A percentile compares a stretch with the other conserved stretches of the same genome.
These are phyloP conservation scores for Nyctanthes arbortristis DNA, from an alignment of 257 asterid genomes.

Conservation along the genomic window DNA sequence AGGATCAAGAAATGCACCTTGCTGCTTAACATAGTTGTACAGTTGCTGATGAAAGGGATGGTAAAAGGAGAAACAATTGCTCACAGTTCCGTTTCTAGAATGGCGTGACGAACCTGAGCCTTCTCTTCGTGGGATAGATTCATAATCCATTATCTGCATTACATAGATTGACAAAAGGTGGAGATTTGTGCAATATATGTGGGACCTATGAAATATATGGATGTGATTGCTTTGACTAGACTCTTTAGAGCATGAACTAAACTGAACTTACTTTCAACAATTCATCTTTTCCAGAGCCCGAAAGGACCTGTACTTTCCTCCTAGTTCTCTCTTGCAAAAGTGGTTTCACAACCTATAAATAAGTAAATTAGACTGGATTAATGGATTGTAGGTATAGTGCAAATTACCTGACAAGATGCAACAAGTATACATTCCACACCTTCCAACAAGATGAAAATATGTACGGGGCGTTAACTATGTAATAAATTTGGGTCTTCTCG, in stretches of 20 bases:
- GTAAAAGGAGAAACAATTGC: conserved; percentile 73
- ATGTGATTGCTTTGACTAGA: too few species aligned
- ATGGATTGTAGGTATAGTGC: conserved; percentile 3
- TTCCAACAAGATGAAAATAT: conserved; percentile 97
- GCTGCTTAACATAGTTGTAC: conserved; percentile 61
- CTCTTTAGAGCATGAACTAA: neutral
- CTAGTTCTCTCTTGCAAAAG: conserved; percentile 84
- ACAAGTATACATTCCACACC: conserved; percentile 38
- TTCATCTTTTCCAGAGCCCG: conserved; percentile 63
- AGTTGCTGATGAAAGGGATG: conserved; percentile 76
- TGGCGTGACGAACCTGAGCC: conserved; percentile 70
- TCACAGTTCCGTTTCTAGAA: conserved; percentile 39
- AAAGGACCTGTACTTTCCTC: conserved; percentile 62
- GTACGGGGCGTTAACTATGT: conserved; percentile 89
- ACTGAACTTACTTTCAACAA: conserved; percentile 44
- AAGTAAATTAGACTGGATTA: neutral
- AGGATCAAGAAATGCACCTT: conserved; percentile 44
- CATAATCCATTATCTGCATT: conserved; percentile 95
- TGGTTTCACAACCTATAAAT: conserved; percentile 80
- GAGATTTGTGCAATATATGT: too few species aligned
- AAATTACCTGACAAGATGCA: conserved; percentile 7
- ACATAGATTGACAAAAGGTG: neutral
- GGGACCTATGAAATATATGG: too few species aligned
- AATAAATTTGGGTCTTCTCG: conserved; percentile 84
- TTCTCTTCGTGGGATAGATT: conserved; percentile 82